Base-by-base conservation (phyloP, 495 filamentous ascomycete genomes). In the Penicillium waksmanii region DNA sequence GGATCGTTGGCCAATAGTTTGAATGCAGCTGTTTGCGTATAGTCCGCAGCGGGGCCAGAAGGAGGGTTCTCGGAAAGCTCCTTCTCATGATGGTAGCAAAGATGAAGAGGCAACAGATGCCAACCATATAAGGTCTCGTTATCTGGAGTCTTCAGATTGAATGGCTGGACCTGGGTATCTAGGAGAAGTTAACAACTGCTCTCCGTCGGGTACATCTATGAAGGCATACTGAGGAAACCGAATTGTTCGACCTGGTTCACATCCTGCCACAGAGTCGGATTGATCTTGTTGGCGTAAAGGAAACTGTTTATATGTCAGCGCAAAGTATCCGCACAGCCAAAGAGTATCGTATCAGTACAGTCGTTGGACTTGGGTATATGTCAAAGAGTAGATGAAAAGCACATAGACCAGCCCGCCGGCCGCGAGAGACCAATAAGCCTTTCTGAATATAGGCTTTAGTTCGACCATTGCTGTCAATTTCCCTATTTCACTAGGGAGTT, bases 221-320 rank as follows among this genome's bases (percentile, higher is more conserved):
- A 11, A 44, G 17, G 73, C 86, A 60, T 71, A 93, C 90, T 91
- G 46, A 90, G 79, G 67, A 95, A 96, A 0, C 92, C 92, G 78
- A 92, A 96, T 38, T 84, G 75, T 64, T 95, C 89, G 0, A 90
- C 87, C 31, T 84, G 74, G 60, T 92, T 86, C 36, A 90, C 56
- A 67, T 95, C 81, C 52, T 88, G 76, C 84, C 86, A 92, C 63
- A 83, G 82, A 12, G 82, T 70, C 0, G 88, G 86, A 60, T 92
- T 84, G 56, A 94, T 54, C 43, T 86, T 87, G 68, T 96, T 87
- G 13, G 85, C 86, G 72, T 96, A 97, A 15, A 97, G 70, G 19
- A 85, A 86, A 61, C 91, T 94, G 65, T 43, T 21, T 10, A 7
- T 13, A 40, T 9, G 44, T 64, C 19, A 70, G 63, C 62, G 21